phyloP scores from a whole-genome alignment of 1,284 basidiomycete species.

The Apiotrichum mycotoxinovorans region DNA sequence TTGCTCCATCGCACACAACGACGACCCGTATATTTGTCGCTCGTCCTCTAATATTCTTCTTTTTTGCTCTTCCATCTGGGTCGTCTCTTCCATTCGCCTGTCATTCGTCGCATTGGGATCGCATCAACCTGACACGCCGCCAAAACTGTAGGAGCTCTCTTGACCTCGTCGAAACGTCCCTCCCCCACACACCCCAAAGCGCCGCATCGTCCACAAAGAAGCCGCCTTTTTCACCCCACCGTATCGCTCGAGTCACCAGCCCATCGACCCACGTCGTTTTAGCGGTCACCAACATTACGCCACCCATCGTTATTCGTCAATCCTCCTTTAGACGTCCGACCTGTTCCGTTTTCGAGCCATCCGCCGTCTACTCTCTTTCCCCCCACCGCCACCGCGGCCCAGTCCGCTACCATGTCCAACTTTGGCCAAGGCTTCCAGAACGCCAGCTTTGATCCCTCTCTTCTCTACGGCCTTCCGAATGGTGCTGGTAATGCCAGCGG shows the following conservation, averaged over 20 bases:
- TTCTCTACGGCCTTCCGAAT: slow-evolving; percentile 17
- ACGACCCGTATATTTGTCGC: too few species aligned
- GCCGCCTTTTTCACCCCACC: neutral
- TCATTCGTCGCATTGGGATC: too few species aligned
- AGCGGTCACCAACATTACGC: neutral
- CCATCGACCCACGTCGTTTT: neutral
- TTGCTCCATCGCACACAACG: too few species aligned
- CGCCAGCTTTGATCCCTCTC: slow-evolving; percentile 17
- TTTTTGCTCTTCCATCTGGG: too few species aligned
- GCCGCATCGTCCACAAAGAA: neutral
- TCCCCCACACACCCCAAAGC: too few species aligned
- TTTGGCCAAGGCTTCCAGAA: slow-evolving; percentile 23
- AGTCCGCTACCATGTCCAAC: slow-evolving; percentile 22
- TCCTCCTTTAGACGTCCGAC: neutral
- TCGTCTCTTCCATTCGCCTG: too few species aligned
- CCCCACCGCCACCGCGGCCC: slow-evolving; percentile 3
- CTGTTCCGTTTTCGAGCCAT: neutral
- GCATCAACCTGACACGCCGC: too few species aligned
- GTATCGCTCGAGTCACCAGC: neutral
- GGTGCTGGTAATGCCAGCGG: slow-evolving; percentile 5
- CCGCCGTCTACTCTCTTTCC: neutral
- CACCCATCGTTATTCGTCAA: neutral
- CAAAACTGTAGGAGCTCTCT: too few species aligned
- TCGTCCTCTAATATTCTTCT: too few species aligned
- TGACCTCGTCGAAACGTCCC: too few species aligned